A percentile compares a stretch with the other conserved stretches of the same genome.
Evolutionary conservation across 2,329 filamentous ascomycete species (phyloP).

Genomic region (Verticillium dahliae): DNA sequence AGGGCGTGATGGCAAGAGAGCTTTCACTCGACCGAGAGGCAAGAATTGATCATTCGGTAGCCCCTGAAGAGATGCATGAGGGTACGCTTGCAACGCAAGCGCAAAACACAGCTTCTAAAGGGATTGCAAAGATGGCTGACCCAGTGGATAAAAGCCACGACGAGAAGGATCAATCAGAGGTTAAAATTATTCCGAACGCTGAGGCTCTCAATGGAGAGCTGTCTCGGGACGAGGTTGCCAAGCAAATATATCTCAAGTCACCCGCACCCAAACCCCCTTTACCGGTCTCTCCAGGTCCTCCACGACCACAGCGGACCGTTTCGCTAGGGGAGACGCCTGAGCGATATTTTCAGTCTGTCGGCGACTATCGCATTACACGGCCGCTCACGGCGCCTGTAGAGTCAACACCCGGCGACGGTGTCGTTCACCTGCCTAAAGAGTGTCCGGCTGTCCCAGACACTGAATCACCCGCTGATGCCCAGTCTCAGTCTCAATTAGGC

Average conservation of each 20-base stretch:
- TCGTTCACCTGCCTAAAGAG: background rate
- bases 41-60: background rate
- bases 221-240: background rate
- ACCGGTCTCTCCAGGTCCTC: background rate
- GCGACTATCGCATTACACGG: background rate
- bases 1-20: constrained; percentile 6
- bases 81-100: background rate
- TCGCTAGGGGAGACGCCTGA: background rate
- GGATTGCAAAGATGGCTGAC: background rate
- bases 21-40: background rate
- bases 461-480: background rate
- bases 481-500: background rate
- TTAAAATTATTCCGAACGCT: background rate
- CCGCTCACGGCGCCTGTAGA: background rate
- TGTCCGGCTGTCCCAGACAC: background rate
- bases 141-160: background rate
- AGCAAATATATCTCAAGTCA: background rate
- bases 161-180: background rate
- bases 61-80: constrained; percentile 2
- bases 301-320: background rate
- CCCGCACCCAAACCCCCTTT: background rate
- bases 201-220: background rate
- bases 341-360: background rate
- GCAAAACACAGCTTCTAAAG: background rate
- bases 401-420: background rate